Base-by-base conservation (phyloP, 306 rosid genomes). In the Mucuna pruriens region DNA sequence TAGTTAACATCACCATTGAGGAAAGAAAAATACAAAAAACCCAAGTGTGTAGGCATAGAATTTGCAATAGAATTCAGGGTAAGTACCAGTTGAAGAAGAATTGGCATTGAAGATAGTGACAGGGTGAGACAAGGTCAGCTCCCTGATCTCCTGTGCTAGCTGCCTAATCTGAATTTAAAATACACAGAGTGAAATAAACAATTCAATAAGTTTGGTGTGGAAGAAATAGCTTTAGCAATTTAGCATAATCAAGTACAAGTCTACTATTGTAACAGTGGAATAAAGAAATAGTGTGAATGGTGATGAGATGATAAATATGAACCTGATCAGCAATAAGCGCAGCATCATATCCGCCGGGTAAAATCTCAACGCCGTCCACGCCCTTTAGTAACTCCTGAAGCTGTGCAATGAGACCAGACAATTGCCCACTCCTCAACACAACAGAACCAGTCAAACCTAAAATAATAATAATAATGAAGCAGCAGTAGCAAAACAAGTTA, bases 401-500 rank as follows among this genome's bases (percentile, higher is more conserved):
- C 83, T 91, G 89, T 29, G 88, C 82, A 77, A 91, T 82, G 26
- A 91, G 79, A 79, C 89, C 90, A 68, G 92, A 91, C 71, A 91
- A 82, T 29, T 82, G 81, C 7, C 95, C 97, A 5, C 86, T 89
- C 85, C 88, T 86, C 83, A 94, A 85, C 76, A 94, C 84, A 86
- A 94, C 79, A 25, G 94, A 90, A 77, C 94, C 86, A 63, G 95
- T 90, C 90, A 91, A 85, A 63, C 98, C 98, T 94, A 29, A n/a
- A n/a, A n/a, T n/a, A n/a, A n/a, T n/a, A n/a, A n/a, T n/a, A n/a
- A n/a, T n/a, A n/a, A n/a, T n/a, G n/a, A 65, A 77, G 44, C 5
- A 33, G 58, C 2, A 60, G 12, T 23, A 51, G 1, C 57, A 51
- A n/a, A 51, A 51, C 10, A n/a, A 3, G 57, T 51, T 51, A 51